phyloP scores from a whole-genome alignment of 1,284 basidiomycete species.

The Moniliella sp. region DNA sequence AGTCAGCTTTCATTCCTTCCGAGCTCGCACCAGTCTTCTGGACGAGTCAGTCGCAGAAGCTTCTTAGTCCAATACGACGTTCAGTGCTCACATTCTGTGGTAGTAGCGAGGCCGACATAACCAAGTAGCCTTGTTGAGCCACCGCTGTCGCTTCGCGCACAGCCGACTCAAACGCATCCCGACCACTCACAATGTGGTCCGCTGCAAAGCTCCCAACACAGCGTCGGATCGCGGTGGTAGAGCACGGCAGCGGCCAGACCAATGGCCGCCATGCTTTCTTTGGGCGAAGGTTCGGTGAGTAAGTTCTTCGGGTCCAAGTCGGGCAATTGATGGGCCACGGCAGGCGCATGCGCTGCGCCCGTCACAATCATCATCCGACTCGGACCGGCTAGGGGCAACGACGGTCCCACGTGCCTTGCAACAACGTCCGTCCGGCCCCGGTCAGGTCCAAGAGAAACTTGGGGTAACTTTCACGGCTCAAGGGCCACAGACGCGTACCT shows the following conservation, averaged over 20 bases:
- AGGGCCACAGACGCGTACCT: slow-evolving; percentile 29
- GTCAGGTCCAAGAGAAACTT: slow-evolving; percentile 30
- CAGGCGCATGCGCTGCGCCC: slow-evolving; percentile 17
- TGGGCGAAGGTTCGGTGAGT: slow-evolving; percentile 26
- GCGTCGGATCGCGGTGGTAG: slow-evolving; percentile 23
- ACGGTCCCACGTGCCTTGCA: slow-evolving; percentile 27
- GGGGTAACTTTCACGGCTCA: slow-evolving; percentile 24
- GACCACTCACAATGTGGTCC: slow-evolving; percentile 31
- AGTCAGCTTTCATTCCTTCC: no score
- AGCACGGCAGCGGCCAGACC: slow-evolving; percentile 31
- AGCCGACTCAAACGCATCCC: slow-evolving; percentile 28
- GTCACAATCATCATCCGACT: slow-evolving; percentile 26
- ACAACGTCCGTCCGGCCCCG: slow-evolving; percentile 20
- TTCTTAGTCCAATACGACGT: no score
- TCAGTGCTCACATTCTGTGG: no score
- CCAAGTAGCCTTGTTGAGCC: slow-evolving; percentile 26
- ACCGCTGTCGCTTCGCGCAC: slow-evolving; percentile 29
- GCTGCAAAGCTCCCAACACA: slow-evolving; percentile 32
- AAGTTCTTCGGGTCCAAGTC: slow-evolving; percentile 15
- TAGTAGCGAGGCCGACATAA: no score
- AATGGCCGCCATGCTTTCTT: slow-evolving; percentile 30
- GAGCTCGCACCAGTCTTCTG: no score
- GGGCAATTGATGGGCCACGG: slow-evolving; percentile 20
- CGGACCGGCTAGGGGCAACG: slow-evolving; percentile 16
- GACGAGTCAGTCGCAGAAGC: no score